A percentile compares a stretch with the other conserved stretches of the same genome.
Conservation (phyloP, 164 flowering plant genomes). For the Sextonia rubra region DNA sequence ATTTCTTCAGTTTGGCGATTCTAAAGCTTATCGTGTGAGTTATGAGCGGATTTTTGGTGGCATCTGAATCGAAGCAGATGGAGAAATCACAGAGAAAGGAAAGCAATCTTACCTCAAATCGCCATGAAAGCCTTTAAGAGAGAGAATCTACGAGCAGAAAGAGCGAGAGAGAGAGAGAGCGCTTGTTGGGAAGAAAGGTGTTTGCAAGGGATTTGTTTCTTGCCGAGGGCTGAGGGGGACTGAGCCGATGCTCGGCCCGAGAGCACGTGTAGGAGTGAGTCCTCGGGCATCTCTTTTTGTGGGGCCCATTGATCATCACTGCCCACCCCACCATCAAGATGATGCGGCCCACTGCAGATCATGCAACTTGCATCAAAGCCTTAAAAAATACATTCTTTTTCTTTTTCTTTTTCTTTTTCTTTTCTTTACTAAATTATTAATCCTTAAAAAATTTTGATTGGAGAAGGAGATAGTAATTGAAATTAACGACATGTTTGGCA, state of each 20-base stretch:
- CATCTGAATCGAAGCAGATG: neutral
- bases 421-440: too few species aligned
- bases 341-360: neutral
- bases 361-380: too few species aligned
- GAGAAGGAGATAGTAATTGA: too few species aligned
- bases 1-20: neutral
- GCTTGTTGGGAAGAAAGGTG: neutral
- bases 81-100: neutral
- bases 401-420: too few species aligned
- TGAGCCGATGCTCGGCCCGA: neutral
- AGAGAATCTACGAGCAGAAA: neutral
- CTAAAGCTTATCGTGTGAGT: neutral
- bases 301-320: neutral
- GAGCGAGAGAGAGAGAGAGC: neutral
- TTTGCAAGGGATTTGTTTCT: neutral
- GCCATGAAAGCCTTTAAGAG: neutral
- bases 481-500: too few species aligned
- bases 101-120: constrained; percentile 3
- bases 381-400: too few species aligned
- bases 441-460: too few species aligned
- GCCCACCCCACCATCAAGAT: neutral
- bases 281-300: neutral
- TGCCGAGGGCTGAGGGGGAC: neutral
- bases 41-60: neutral
- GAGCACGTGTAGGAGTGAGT: neutral